Evolutionary conservation across 202 grass and related monocot genomes (phyloP).

Genomic region (Elaeis oleifera): DNA sequence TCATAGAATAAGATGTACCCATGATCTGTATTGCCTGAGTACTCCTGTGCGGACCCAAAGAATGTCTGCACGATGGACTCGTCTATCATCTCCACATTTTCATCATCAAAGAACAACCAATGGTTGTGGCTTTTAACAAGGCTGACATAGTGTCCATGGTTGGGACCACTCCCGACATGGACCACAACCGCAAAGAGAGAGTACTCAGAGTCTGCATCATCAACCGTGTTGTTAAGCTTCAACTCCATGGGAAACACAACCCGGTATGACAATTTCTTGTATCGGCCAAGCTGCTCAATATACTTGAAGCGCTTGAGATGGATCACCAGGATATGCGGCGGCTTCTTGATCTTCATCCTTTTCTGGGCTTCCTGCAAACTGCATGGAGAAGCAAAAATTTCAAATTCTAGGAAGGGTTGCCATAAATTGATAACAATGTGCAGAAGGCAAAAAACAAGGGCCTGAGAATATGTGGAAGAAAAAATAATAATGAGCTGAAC

Average conservation of each 20-base stretch:
- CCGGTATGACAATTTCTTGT: constrained; percentile 95
- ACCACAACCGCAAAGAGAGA: constrained; percentile 92
- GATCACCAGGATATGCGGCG: constrained; percentile 84
- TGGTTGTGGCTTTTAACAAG: constrained; percentile 93
- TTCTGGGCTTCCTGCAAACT: constrained; percentile 99
- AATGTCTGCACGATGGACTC: constrained; percentile 74
- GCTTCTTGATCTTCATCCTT: constrained; percentile 99
- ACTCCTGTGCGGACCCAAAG: constrained; percentile 90
- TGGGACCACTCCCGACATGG: constrained; percentile 89
- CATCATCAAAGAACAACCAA: constrained; percentile 95
- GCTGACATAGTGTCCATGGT: constrained; percentile 95
- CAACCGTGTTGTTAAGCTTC: constrained; percentile 65
- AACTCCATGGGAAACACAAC: constrained; percentile 97
- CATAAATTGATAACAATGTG: too few relatives aligned
- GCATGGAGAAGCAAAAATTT: neutral
- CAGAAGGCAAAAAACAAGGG: too few relatives aligned
- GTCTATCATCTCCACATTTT: constrained; percentile 92
- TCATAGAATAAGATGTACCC: constrained; percentile 99
- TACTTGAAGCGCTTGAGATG: constrained; percentile 97
- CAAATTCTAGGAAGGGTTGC: too few relatives aligned
- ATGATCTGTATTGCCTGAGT: constrained; percentile 92
- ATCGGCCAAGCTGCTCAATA: constrained; percentile 82
- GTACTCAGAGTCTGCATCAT: constrained; percentile 71
- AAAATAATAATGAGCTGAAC: too few relatives aligned
- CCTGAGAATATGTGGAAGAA: too few relatives aligned